Base-by-base conservation (phyloP, 495 filamentous ascomycete species). In the Xylaria venustula region DNA sequence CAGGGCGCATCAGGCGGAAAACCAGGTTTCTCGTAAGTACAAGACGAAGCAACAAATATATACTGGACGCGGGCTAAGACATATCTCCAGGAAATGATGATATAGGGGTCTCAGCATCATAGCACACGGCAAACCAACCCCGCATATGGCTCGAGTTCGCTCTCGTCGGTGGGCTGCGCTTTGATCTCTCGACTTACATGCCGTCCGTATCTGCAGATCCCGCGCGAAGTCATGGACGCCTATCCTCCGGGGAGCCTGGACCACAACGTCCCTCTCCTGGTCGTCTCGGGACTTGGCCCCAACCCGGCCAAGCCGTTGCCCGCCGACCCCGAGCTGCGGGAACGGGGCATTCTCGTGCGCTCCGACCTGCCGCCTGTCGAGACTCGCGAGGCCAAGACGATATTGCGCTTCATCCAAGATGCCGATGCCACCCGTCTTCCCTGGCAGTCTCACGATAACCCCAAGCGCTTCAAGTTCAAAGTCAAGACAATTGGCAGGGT, bases 221-320 rank as follows among this genome's bases (percentile, higher is more conserved):
- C 37, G 15, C 40, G 26, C 30, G 66, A 62, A 67, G 58, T 47
- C 52, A 97, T 97, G 92, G 91, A 97, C 78, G 91, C 85, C 62
- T 96, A 94, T 75, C 90, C 92, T 40, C 71, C 80, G 64, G 86
- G 87, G 68, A 93, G 91, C 75, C 78, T 93, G 75, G 82, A 85
- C 73, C 91, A 92, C 75, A 91, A 91, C 70, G 77, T 91, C 59
- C 92, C 92, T 15, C 82, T 94, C 36, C 75, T 97, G 58, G 73
- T 95, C 20, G 80, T 94, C 26, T 91, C 90, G 22, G 92, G 92
- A 7, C 79, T 96, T 5, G 82, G 84, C 34, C 62, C 54, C 37
- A 40, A 66, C 65, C 41, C 75, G 15, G 62, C 67, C 7, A 70
- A 70, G 48, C 61, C 70, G 26, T 30, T 64, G 19, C 60, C 65